Evolutionary conservation across 106 monocot genomes (phyloP), one percentile per base, ranked within the genome.

Genomic region (Apostasia shenzhenica): DNA sequence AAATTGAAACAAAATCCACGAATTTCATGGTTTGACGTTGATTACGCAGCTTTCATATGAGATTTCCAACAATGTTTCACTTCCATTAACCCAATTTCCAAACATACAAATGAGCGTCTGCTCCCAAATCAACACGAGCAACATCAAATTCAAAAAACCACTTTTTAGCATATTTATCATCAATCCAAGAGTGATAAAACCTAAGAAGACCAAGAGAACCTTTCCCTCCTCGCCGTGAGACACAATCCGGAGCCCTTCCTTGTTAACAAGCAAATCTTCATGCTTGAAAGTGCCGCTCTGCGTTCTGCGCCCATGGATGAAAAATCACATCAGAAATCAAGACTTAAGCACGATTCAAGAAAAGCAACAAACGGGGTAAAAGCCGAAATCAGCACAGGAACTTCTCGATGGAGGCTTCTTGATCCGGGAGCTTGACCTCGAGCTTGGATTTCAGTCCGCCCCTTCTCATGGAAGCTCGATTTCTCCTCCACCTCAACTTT

Each of bases 181-280:
- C 14, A 63, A 71, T 2, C 5, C 4, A 55, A 44, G 12, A 63
- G 40, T 3, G 41, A 47, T 2, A 70, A 43, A 45, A 42, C 62
- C 42, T 62, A 43, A 46, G 41, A 60, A 66, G 10, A 39, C 45
- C 6, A 54, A 44, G 52, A 4, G 57, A 76, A 91, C 88, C 83
- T 79, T 82, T 49, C 63, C 86, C 48, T 75, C 81, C 70, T 85
- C 76, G 57, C 75, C 70, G 59, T 79, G 83, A 46, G 85, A 76
- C 59, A 91, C 84, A 48, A 95, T 88, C 78, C 91, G 76, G 12
- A 91, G 70, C 64, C 94, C 94, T 45, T 91, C 79, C 91, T 80
- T 95, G 73, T 91, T 91, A 38, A 95, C 94, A 11, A 88, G 88
- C 56, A 95, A 73, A 76, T 95, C 91, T 3, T 83, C 94, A 68